Base-by-base conservation (phyloP, 2,329 filamentous ascomycete genomes). In the Paraphoma chrysanthemicola region DNA sequence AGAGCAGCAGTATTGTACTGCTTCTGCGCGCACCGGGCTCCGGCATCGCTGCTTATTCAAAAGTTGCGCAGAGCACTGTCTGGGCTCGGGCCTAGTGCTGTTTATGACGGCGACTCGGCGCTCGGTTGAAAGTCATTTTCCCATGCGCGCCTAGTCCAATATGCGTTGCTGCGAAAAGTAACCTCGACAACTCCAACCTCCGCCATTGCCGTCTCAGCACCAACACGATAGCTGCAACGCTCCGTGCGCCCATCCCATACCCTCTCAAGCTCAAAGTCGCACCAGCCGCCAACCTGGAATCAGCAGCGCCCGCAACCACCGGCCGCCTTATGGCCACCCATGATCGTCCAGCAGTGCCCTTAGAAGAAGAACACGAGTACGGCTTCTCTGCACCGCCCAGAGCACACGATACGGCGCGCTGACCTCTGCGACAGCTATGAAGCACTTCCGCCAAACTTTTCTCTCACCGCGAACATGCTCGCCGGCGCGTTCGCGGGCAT, bases 401-500 rank as follows among this genome's bases (percentile, higher is more conserved):
- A 48, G 53, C 39, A 9, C 36, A n/a, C 23, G 10, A 55, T n/a
- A 48, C 30, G 36, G 44, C 33, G 62, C 50, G 60, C 72, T 76
- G 56, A 76, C 62, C 43, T 49, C 12, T 18, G 36, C 36, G 46
- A 62, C 64, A 89, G 87, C 81, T 98, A 98, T 86, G 94, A 98
- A 85, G 89, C 90, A 64, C 87, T 99, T 55, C 93, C 94, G 63
- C 91, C 93, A 65, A 96, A 97, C 80, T 97, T 97, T 83, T 95
- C 93, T 69, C 85, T 98, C 73, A 81, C 90, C 64, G 92, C 95
- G 77, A 99, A 98, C 80, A 97, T 98, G 93, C 83, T 89, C 62
- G 95, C 95, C 53, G 95, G 95, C 77, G 95, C 95, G 67, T 97
- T 98, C 80, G 95, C 95, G 57, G 95, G 95, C 69, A 96, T 97